Evolutionary conservation across 805 yeast species (phyloP).

Genomic region (Suhomyces faveliae): DNA sequence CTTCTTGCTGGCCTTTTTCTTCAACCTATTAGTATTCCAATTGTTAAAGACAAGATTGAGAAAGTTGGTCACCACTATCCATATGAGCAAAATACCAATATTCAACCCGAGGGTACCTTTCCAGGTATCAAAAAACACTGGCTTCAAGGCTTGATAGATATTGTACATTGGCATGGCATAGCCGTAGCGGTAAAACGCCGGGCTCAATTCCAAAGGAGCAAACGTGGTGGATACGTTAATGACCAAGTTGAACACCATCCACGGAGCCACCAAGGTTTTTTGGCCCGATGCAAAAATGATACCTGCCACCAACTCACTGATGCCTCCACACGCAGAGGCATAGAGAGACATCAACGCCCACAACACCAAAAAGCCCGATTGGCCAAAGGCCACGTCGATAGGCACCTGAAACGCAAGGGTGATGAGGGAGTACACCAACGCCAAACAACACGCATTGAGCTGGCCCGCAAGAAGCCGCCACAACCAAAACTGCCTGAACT

Average conservation of each 20-base stretch:
- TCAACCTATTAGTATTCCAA: not conserved
- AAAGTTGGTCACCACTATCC: constrained; percentile 26
- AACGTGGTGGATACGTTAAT: constrained; percentile 31
- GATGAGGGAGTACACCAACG: constrained; percentile 29
- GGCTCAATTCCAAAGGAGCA: constrained; percentile 32
- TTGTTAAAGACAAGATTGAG: constrained; percentile 4
- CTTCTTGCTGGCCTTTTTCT: not conserved
- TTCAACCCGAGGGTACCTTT: constrained; percentile 32
- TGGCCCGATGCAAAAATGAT: constrained; percentile 19
- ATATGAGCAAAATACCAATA: constrained; percentile 26
- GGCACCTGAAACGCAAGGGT: constrained; percentile 34
- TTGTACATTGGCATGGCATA: constrained; percentile 39
- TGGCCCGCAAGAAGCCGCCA: constrained; percentile 32
- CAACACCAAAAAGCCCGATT: constrained; percentile 31
- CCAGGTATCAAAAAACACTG: constrained; percentile 34
- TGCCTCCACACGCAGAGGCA: constrained; percentile 26
- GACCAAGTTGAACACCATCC: constrained; percentile 31
- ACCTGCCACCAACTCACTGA: constrained; percentile 27
- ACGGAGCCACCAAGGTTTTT: constrained; percentile 23
- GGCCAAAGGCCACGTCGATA: constrained; percentile 24
- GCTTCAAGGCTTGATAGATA: constrained; percentile 29
- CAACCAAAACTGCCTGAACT: constrained; percentile 24
- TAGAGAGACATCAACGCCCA: constrained; percentile 33
- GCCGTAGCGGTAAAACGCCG: constrained; percentile 33
- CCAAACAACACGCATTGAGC: constrained; percentile 25